Evolutionary conservation across 2,329 filamentous ascomycete genomes (phyloP), one percentile per base, ranked within the genome.

Genomic region (Coniochaeta sp.): DNA sequence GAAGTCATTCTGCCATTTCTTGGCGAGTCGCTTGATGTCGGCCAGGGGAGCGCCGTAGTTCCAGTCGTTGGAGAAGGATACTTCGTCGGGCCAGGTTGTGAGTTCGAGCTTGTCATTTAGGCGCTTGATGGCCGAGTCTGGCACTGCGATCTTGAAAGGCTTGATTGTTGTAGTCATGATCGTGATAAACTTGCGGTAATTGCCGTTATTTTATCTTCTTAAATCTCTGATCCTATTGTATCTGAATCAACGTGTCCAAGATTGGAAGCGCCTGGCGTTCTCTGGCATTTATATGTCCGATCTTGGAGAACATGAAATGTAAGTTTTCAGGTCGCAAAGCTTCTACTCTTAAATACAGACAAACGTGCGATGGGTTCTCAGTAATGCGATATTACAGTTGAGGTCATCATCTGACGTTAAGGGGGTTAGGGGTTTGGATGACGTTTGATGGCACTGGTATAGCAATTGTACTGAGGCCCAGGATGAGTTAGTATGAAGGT

Each of bases 11-110:
- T 77, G 74, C 87, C 86, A 90, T 64, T 82, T 76, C 6, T 75
- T 71, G 1, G 79, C 75, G 24, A 90, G 75, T 11, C 84, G 77
- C 66, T 85, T 84, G 61, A 89, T 72, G 60, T 88, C 85, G 1
- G 74, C 71, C 0, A 88, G 70, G 0, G 86, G 86, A 12, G 81
- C 77, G 17, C 87, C 87, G 65, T 86, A 81, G 17, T 81, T 76
- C 84, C 84, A 67, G 28, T 60, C 50, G 34, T 68, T 59, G 34
- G 64, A 65, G 40, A 68, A 47, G 28, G 56, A 43, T 11, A 52
- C 52, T 34, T 63, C 60, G 14, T 66, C 62, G 22, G 61, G 55
- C 33, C 62, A 66, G 9, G 59, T 60, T 4, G 82, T 71, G 1
- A 78, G 71, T 0, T 76, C 70, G 1, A 89, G 79, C 66, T 85